phyloP scores from a whole-genome alignment of 2,329 filamentous ascomycete species.

The Harringtonia lauricola region DNA sequence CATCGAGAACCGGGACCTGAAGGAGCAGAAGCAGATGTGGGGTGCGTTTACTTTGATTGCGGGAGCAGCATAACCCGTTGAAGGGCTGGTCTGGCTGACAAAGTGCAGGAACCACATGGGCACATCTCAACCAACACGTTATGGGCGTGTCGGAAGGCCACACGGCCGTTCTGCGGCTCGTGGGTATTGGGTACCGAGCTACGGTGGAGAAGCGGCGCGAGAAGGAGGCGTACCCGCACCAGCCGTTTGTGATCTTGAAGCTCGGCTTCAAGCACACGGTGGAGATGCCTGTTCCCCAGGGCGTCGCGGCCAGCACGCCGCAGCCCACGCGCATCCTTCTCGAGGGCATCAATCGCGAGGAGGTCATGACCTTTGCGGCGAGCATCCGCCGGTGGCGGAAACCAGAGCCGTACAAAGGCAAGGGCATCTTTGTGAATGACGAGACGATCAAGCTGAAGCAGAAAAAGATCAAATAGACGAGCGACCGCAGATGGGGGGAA shows the following conservation, averaged over 20 bases:
- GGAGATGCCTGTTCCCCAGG: constrained; percentile 72
- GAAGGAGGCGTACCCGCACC: constrained; percentile 66
- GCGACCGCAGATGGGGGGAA: background rate
- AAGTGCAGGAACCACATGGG: constrained; percentile 69
- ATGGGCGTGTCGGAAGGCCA: constrained; percentile 94
- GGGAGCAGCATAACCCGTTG: too few species aligned
- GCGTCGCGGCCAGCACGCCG: constrained; percentile 77
- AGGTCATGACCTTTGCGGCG: constrained; percentile 84
- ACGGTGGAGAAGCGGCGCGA: constrained; percentile 67
- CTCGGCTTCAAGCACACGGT: constrained; percentile 95
- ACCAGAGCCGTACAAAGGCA: constrained; percentile 97
- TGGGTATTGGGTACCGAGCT: constrained; percentile 92
- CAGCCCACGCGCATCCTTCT: constrained; percentile 85
- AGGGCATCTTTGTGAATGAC: constrained; percentile 96
- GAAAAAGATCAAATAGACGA: constrained; percentile 80
- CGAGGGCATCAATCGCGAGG: constrained; percentile 77
- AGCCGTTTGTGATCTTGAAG: constrained; percentile 86
- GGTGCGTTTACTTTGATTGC: constrained; percentile 48
- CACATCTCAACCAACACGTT: constrained; percentile 83
- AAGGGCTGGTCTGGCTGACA: background rate
- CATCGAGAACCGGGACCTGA: constrained; percentile 55
- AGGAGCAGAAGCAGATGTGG: constrained; percentile 91
- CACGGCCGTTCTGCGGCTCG: constrained; percentile 80
- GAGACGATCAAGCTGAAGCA: constrained; percentile 97
- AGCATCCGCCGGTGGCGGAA: constrained; percentile 77